Base-by-base conservation (phyloP, 2,329 filamentous ascomycete species). In the Colletotrichum simmondsii region DNA sequence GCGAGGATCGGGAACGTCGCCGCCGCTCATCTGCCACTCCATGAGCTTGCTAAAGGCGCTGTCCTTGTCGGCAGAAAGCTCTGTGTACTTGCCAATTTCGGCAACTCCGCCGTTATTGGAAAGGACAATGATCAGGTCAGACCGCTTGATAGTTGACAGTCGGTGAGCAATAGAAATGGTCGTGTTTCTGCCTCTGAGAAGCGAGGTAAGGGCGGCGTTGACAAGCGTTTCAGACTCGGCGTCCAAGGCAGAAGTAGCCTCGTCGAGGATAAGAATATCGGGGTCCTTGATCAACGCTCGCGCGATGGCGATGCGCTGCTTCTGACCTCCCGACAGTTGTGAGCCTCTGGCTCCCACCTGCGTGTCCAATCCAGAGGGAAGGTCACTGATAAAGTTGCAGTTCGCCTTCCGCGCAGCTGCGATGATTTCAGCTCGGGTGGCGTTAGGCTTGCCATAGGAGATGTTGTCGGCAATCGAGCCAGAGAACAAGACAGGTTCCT, bases 111-210 rank as follows among this genome's bases (percentile, higher is more conserved):
- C 97, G 78, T 98, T 93, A 69, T 89, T 91, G 73, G 93, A 93
- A 52, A 99, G 92, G 35, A 98, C 96, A 77, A 99, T 97, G 80
- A 99, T 97, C 75, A 92, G 92, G 80, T 99, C 97, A 2, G 94
- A 97, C 72, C 97, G 91, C 84, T 98, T 98, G 84, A 99, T 99
- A 0, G 97, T 99, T 2, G 94, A 97, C 5, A 99, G 88, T 60
- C 97, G 92, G 84, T 99, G 97, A 0, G 97, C 97, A 78, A 99
- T 99, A 66, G 94, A 97, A 80, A 99, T 98, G 12, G 97, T 99
- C 0, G 97, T 99, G 83, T 97, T 98, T 79, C 93, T 94, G 37
- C 95, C 95, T 75, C 91, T 89, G 32, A 99, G 91, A 42, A 99
- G 88, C 57, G 91, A 91, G 7, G 91, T 91, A 3, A 99, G 88